Base-by-base conservation (phyloP, 768 basidiomycete genomes). In the Xerocomus spinulosus region DNA sequence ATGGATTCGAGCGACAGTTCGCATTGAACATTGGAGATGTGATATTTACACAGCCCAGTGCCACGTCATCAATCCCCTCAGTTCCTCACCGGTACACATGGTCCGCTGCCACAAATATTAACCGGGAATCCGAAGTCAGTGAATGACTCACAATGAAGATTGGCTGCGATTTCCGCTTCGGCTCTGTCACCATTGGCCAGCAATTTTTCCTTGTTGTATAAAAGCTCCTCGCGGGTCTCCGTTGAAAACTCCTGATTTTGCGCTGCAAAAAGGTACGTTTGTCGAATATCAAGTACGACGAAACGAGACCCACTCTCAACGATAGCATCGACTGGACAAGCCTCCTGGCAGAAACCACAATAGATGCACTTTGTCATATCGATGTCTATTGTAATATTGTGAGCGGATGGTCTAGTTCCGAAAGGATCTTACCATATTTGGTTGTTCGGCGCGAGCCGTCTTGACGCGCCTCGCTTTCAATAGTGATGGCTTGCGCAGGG, bases 281-380 rank as follows among this genome's bases (percentile, higher is more conserved):
- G 36, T 33, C 7, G 37, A 26, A 29, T 21, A 50, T 46, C 23
- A 46, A 44, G 36, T n/a, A 48, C 28, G 37, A 52, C 40, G 38
- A 21, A 21, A 40, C 2, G 42, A 34, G 73, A n/a, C 91, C 55
- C 64, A 95, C 94, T 95, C 75, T 98, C 96, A 46, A 99, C 96
- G 59, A 99, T 98, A 50, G 96, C 96, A 70, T 98, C 96, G 48
- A 98, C 96, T 2, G 96, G 96, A 68, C 96, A 99, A 25, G 96
- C 96, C 72, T 98, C 96, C 70, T 98, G 95, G 69, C 96, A 98
- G 78, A 97, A 98, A 45, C 96, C 96, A 70, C 96, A 99, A 76
- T 99, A 99, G 62, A 99, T 99, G 72, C 96, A 98, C 77, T 94
- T 98, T 50, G 96, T 99, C 96, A 99, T 99, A 68, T 99, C 96